A percentile compares a stretch with the other conserved stretches of the same genome.
These are phyloP conservation scores for Pleurotus eryngii DNA, from an alignment of 768 basidiomycete species.

Conservation along the genomic window DNA sequence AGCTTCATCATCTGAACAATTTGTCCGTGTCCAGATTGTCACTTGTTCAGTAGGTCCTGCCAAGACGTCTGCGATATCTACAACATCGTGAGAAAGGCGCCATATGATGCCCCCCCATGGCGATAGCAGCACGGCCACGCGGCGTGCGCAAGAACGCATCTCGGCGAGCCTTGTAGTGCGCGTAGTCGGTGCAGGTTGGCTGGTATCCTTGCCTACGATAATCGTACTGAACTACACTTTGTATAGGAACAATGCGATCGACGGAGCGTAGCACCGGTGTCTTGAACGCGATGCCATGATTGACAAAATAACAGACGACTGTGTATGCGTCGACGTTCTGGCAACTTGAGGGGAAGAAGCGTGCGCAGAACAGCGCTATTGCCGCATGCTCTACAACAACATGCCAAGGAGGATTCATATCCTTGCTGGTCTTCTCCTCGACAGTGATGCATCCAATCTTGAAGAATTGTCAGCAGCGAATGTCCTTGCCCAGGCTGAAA, in stretches of 20 bases:
- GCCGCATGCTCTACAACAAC: background rate
- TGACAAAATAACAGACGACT: constrained; percentile 5
- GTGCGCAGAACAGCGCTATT: background rate
- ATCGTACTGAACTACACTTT: constrained; percentile 10
- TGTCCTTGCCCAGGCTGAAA: too few species aligned
- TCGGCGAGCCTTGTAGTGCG: constrained; percentile 1
- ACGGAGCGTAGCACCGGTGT: background rate
- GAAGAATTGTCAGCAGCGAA: too few species aligned
- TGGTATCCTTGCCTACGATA: constrained; percentile 10
- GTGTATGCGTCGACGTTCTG: background rate
- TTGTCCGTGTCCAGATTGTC: too few species aligned
- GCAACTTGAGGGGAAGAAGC: background rate
- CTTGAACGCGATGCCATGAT: constrained; percentile 11
- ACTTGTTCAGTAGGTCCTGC: too few species aligned
- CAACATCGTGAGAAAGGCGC: too few species aligned
- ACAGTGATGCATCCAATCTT: too few species aligned
- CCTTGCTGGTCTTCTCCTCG: too few species aligned
- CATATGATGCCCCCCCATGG: too few species aligned
- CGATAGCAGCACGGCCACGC: constrained; percentile 21
- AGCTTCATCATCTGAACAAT: too few species aligned
- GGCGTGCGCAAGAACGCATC: constrained; percentile 6
- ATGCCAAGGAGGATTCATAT: background rate
- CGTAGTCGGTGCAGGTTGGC: constrained; percentile 4
- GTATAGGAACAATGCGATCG: background rate
- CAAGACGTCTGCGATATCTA: too few species aligned